phyloP scores from a whole-genome alignment of 164 flowering plant species.

The Sedum album region DNA sequence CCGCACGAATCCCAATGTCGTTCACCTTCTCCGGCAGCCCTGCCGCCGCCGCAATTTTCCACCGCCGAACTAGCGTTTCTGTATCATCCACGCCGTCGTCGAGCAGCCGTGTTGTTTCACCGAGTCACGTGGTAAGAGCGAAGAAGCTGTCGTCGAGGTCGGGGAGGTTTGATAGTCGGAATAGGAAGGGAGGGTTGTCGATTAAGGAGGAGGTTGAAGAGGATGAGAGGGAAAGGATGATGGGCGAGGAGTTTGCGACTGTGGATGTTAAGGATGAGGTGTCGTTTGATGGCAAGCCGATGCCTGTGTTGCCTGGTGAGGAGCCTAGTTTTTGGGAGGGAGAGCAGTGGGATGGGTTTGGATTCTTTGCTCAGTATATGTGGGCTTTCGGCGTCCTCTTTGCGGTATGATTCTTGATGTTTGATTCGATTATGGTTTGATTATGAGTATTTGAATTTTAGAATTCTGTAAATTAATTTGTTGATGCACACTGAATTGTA shows the following conservation, averaged over 20 bases:
- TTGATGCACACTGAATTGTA: too few species aligned
- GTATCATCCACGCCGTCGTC: neutral
- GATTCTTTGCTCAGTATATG: conserved; percentile 72
- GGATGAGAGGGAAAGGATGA: neutral
- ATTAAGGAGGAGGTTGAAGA: conserved; percentile 26
- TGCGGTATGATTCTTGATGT: conserved; percentile 39
- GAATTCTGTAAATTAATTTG: too few species aligned
- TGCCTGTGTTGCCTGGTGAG: conserved; percentile 68
- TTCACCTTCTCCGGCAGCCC: conserved; percentile 3
- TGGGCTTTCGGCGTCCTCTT: conserved; percentile 91
- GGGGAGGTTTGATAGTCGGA: conserved; percentile 53
- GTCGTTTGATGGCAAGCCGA: conserved; percentile 31
- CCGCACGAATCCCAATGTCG: neutral
- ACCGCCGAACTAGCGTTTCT: neutral
- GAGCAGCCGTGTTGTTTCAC: neutral
- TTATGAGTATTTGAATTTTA: neutral
- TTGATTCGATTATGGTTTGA: neutral
- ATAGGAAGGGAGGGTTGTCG: conserved; percentile 32
- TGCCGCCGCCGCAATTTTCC: neutral
- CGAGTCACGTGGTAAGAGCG: conserved; percentile 31
- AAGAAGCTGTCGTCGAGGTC: conserved; percentile 47
- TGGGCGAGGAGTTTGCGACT: neutral
- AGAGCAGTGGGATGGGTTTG: conserved; percentile 67
- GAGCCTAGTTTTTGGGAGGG: conserved; percentile 84
- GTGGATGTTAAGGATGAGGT: conserved; percentile 12